Percentiles rank a stretch among this genome's conserved stretches.
phyloP scores from a whole-genome alignment of 306 rosid species.

The Quercus glauca region DNA sequence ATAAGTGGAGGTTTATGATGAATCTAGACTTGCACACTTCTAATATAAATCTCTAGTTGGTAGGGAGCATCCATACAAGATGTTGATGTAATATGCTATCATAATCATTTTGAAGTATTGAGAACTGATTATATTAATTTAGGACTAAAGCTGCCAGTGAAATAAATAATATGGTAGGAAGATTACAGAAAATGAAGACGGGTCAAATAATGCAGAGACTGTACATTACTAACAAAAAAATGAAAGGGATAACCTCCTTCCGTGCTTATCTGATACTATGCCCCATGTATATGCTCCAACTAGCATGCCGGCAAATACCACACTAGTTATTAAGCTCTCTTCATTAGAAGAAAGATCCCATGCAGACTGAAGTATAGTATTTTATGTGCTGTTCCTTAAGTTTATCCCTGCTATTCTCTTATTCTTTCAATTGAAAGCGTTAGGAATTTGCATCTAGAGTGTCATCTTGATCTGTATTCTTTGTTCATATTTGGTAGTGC shows the following conservation, averaged over 20 bases:
- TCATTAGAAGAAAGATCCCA: slow-evolving; percentile 79
- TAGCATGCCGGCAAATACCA: slow-evolving; percentile 86
- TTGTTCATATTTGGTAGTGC: too few species aligned
- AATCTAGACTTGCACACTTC: background rate
- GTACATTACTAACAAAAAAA: background rate
- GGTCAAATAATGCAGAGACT: background rate
- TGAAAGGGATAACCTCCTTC: slow-evolving; percentile 56
- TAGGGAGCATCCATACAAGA: background rate
- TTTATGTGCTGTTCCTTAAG: too few species aligned
- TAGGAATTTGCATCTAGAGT: too few species aligned
- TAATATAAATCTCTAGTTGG: background rate
- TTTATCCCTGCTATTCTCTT: too few species aligned
- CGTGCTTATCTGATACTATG: slow-evolving; percentile 79
- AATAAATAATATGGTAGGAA: background rate
- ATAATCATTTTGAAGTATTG: background rate
- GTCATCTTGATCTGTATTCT: too few species aligned
- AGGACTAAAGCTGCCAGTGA: background rate
- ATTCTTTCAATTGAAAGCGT: too few species aligned
- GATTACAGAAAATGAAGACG: slow-evolving; percentile 1
- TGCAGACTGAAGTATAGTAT: slow-evolving; percentile 69
- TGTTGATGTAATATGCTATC: background rate
- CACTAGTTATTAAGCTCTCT: slow-evolving; percentile 74
- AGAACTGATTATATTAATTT: background rate
- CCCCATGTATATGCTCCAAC: slow-evolving; percentile 93
- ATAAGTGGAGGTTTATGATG: background rate